phyloP scores from a whole-genome alignment of 2,329 filamentous ascomycete genomes.

The Bipolaris gigantea region DNA sequence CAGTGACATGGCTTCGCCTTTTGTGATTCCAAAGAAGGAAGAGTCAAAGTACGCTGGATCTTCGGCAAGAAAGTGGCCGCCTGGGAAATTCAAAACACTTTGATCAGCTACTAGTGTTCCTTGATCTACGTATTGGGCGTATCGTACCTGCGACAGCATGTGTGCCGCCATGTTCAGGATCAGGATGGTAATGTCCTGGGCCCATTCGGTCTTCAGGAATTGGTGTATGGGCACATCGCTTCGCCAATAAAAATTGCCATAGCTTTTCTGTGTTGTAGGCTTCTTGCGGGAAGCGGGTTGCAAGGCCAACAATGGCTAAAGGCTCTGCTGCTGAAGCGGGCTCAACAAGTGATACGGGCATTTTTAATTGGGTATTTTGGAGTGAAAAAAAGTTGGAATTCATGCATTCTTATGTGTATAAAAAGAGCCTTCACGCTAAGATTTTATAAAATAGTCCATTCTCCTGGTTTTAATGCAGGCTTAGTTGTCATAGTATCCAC shows the following conservation, averaged over 20 bases:
- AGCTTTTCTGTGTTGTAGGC: background rate
- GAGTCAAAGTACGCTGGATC: constrained; percentile 35
- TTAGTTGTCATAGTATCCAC: too few species aligned
- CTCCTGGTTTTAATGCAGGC: too few species aligned
- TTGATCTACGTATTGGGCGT: background rate
- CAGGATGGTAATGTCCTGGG: constrained; percentile 1
- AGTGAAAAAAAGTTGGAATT: background rate
- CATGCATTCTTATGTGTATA: background rate
- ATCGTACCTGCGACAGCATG: background rate
- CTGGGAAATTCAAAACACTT: background rate
- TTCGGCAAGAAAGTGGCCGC: constrained; percentile 18
- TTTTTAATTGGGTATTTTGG: background rate
- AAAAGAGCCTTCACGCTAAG: background rate
- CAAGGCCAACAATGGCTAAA: constrained; percentile 1
- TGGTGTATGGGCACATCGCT: constrained; percentile 1
- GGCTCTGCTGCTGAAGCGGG: background rate
- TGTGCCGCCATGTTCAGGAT: background rate
- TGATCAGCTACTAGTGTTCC: background rate
- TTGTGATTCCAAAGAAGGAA: constrained; percentile 35
- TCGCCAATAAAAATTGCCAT: background rate
- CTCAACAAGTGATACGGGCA: background rate
- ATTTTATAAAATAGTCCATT: background rate
- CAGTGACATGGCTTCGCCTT: constrained; percentile 30
- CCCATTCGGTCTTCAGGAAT: background rate
- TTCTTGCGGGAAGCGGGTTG: constrained; percentile 1